Base-by-base conservation (phyloP, 495 filamentous ascomycete species). In the Symbiotaphrina buchneri region DNA sequence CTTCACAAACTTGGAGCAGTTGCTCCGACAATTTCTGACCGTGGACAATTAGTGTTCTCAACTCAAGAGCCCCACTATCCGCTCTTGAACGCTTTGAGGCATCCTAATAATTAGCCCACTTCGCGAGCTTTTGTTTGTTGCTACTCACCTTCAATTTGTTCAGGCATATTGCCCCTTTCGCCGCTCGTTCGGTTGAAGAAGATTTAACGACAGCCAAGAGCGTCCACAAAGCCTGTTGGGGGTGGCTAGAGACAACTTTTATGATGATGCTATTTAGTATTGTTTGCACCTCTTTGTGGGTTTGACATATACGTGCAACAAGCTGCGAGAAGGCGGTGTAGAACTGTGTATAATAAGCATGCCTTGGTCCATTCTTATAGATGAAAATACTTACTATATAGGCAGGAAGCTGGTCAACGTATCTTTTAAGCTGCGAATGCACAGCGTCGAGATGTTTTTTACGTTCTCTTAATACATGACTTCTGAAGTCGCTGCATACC, bases 321-420 rank as follows among this genome's bases (percentile, higher is more conserved):
- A 95, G 72, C 51, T 99, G 87, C 18, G 85, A 71, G 10, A 99
- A 57, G 8, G 83, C 79, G 1, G 85, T 92, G 48, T 92, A 94
- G 42, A 90, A 81, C 45, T 63, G 31, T 18, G 15, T 30, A 55
- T 40, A 21, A 35, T 18, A 14, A 35, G 30, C 21, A 35, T 6
- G 8, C n/a, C n/a, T n/a, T n/a, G n/a, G n/a, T 6, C n/a, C 31
- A 5, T n/a, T 6, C 11, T 5, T 1, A 5, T 20, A 0, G 14
- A 10, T 1, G 17, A 30, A 18, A 7, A 1, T 10, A 11, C n/a
- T 7, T 37, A 38, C 35, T 16, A 83, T 60, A 48, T 75, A 91
- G 19, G 82, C 65, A n/a, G 82, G 82, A 36, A 95, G 54, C 20
- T 70, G 65, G 22, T 61, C 54, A 6, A 81, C 48, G 43, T 74